Evolutionary conservation across 306 rosid genomes (phyloP).

Genomic region (Quercus variabilis): DNA sequence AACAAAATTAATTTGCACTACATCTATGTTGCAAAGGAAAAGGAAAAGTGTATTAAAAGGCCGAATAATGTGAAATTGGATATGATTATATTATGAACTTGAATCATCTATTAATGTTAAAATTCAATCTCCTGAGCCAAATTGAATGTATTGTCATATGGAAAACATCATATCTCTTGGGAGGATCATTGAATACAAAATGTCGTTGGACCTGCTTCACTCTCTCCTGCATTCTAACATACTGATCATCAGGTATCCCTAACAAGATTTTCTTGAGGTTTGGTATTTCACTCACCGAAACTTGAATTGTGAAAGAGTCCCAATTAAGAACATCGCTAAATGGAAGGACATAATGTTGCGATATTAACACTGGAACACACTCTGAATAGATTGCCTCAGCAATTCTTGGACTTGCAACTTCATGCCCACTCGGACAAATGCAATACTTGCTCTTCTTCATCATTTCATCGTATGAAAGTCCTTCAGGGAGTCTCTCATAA

Average conservation of each 20-base stretch:
- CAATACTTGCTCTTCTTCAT: constrained; percentile 51
- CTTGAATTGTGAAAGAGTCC: constrained; percentile 46
- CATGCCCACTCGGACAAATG: constrained; percentile 60
- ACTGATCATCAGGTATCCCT: constrained; percentile 40
- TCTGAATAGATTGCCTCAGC: constrained; percentile 56
- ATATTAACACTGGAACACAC: constrained; percentile 54
- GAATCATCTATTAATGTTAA: not conserved
- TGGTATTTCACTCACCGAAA: constrained; percentile 43
- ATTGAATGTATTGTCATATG: constrained; percentile 60
- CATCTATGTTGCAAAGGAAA: too few relatives aligned
- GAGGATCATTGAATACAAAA: constrained; percentile 49
- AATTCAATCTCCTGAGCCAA: constrained; percentile 64
- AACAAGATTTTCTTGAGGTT: constrained; percentile 43
- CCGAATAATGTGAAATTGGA: not conserved
- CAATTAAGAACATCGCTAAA: constrained; percentile 56
- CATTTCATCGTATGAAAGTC: constrained; percentile 39
- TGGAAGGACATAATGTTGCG: constrained; percentile 58
- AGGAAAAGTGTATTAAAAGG: too few relatives aligned
- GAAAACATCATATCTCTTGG: constrained; percentile 50
- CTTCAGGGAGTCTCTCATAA: constrained; percentile 41
- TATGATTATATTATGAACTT: not conserved
- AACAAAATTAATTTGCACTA: too few relatives aligned
- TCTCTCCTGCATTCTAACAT: constrained; percentile 33
- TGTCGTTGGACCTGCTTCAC: constrained; percentile 55
- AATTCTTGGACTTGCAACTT: constrained; percentile 64